Base-by-base conservation (phyloP, 768 basidiomycete genomes). In the Hypholoma fasciculare region DNA sequence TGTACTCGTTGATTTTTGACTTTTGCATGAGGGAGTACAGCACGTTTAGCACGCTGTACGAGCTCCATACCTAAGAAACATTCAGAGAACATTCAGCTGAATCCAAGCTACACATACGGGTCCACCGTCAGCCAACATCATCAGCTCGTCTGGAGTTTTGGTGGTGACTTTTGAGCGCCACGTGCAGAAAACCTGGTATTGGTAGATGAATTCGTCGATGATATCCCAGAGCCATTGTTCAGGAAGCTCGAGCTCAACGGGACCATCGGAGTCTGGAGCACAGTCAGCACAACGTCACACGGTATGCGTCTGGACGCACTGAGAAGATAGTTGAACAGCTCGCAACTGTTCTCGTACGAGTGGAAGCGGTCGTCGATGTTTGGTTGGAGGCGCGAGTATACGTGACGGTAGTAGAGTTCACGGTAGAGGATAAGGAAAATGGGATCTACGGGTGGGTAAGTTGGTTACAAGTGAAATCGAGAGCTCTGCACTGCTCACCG, bases 211-310 rank as follows among this genome's bases (percentile, higher is more conserved):
- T 66, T 96, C 94, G 76, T 96, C 94, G 68, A 96, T 88, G 72
- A 96, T 95, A 67, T 96, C 94, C 94, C 96, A 98, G 7, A 99
- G 75, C 96, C 96, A 99, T 71, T 97, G 95, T 59, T 96, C 93
- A 0, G 96, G 96, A 20, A 99, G 86, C 60, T 96, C 88, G 50
- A 98, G 86, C n/a, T 87, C 74, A 0, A 98, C 94, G 2, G 96
- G 96, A 0, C 90, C 92, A 59, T 97, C 94, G 11, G 94, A 96
- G 73, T 98, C 94, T 94, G 53, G 56, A 3, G 54, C 46, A 49
- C 16, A 58, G 30, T 16, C 34, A 54, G 44, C 8, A 37, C 23
- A 26, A 49, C 48, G 23, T 49, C 48, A 16, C 16, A 9, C 16
- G 48, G 14, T 7, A 13, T 16, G 13, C 16, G 27, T 16, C 8